Percentiles rank a stretch among this genome's conserved stretches.
phyloP scores from a whole-genome alignment of 2,329 filamentous ascomycete genomes.

The Hypoxylon sp. region DNA sequence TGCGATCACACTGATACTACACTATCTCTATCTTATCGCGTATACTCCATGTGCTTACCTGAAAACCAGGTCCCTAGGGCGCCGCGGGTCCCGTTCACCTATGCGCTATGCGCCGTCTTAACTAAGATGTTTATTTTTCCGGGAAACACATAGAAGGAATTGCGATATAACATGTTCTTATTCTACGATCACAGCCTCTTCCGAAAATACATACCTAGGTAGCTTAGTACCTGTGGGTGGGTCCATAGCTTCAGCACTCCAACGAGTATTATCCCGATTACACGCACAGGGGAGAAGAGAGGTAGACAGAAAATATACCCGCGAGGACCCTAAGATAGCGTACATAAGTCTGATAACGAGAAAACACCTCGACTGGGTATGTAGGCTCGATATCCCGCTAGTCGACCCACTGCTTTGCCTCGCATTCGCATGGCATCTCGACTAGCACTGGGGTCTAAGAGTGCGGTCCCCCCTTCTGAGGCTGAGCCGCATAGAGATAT shows the following conservation, averaged over 20 bases:
- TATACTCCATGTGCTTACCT: not conserved
- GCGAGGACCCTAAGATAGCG: not conserved
- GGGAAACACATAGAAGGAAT: not conserved
- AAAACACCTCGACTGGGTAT: constrained; percentile 15
- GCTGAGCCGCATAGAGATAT: constrained; percentile 21
- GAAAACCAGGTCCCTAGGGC: not conserved
- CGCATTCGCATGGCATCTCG: constrained; percentile 14
- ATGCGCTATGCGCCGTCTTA: not conserved
- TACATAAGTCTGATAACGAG: constrained; percentile 24
- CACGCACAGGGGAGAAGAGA: not conserved
- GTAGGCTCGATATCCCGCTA: constrained; percentile 7
- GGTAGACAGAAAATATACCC: not conserved
- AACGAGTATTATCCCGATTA: not conserved
- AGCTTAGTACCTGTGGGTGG: not conserved
- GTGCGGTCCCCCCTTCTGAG: not conserved
- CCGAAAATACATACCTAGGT: not conserved
- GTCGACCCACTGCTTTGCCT: constrained; percentile 24
- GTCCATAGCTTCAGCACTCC: not conserved
- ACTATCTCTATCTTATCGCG: constrained; percentile 1
- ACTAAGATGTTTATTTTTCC: not conserved
- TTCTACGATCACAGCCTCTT: not conserved
- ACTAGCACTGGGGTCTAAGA: constrained; percentile 2
- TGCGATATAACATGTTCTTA: not conserved
- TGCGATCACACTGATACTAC: not conserved
- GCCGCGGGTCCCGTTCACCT: constrained; percentile 14